Evolutionary conservation across 768 basidiomycete species (phyloP), one percentile per base, ranked within the genome.

Genomic region (Leccinum incarnatum): DNA sequence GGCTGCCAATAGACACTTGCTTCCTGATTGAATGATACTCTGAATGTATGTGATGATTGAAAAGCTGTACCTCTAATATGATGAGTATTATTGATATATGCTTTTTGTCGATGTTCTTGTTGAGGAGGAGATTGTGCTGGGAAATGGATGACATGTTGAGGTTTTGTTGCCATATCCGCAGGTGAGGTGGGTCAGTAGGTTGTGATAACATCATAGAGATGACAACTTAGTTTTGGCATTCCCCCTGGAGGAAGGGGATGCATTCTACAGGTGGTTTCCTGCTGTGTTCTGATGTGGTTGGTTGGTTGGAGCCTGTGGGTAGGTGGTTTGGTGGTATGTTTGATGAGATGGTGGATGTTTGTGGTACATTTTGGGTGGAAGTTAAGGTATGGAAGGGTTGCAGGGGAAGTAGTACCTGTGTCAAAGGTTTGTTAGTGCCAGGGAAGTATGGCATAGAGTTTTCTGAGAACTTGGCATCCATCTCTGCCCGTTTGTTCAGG

Each of bases 401-500:
- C 3, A 3, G 52, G 0, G 50, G 55, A 0, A 57, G 59, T 0
- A 12, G 0, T 1, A 57, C 19, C 23, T 62, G 53, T 0, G 34
- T 62, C 49, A 58, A 62, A 0, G 10, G 12, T 29, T 60, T 5
- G 4, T 60, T 2, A 27, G 62, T 62, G 23, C 23, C 23, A 0
- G 58, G 49, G n/a, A 40, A 62, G 30, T 27, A 62, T 0, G 59
- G 59, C 59, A 62, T 62, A 0, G 7, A 2, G 15, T 60, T 62
- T 19, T 62, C 53, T 0, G 34, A 55, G 14, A 51, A 42, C 11
- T 62, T 62, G 7, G 48, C n/a, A 10, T 62, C 36, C 0, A 62
- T 12, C 9, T 60, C 45, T 0, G 30, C 8, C 3, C 50, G 4
- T 40, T 60, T 56, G 4, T 0, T 2, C 0, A 47, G 45, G 10